These are phyloP conservation scores for Rhytidiadelphus loreus DNA, from an alignment of 225 moss, liverwort and hornwort species.

Conservation along the genomic window DNA sequence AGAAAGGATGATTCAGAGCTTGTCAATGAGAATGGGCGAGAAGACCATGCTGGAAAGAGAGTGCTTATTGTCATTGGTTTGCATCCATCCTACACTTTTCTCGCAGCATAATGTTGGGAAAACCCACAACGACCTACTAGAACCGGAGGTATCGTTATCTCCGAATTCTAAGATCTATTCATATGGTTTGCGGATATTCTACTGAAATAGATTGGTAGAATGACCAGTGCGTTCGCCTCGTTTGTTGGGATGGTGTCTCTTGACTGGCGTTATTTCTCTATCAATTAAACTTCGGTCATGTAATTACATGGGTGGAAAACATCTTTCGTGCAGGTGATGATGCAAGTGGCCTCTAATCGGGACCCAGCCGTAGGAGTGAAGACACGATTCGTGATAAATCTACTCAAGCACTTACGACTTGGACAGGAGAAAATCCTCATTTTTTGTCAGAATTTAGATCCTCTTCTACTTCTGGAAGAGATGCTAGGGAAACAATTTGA, in stretches of 20 bases:
- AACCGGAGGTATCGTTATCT: conserved; percentile 22
- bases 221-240: background rate
- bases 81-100: conserved; percentile 66
- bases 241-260: background rate
- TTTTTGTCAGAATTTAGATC: conserved; percentile 73
- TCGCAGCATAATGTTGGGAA: conserved; percentile 28
- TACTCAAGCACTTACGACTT: conserved; percentile 29
- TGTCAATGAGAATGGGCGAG: conserved; percentile 12
- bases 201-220: background rate
- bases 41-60: conserved; percentile 63
- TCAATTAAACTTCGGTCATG: background rate
- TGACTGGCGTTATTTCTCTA: background rate
- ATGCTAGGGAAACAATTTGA: conserved; percentile 55
- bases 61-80: conserved; percentile 52
- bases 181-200: background rate
- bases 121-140: conserved; percentile 22
- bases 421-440: conserved; percentile 74
- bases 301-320: background rate
- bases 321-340: conserved; percentile 35
- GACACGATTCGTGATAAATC: conserved; percentile 78
- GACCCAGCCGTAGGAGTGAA: conserved; percentile 69
- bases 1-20: conserved; percentile 30
- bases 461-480: conserved; percentile 50
- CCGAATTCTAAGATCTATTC: background rate
- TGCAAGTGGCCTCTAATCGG: conserved; percentile 24